A percentile compares a stretch with the other conserved stretches of the same genome.
phyloP scores from a whole-genome alignment of 1,284 basidiomycete genomes.

The Irpex rosettiformis region DNA sequence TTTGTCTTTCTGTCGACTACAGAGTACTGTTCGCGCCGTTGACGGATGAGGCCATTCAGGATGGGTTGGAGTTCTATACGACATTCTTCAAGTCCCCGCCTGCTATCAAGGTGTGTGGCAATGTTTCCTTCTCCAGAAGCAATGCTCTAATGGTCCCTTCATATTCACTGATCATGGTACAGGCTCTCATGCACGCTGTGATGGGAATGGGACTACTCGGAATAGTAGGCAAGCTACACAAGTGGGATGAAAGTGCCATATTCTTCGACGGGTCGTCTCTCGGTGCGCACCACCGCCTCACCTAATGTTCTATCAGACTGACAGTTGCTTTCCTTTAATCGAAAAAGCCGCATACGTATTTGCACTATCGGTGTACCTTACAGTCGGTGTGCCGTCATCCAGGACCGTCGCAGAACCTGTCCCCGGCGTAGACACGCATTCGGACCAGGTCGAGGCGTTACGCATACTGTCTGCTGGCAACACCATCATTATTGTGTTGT shows the following conservation, averaged over 20 bases:
- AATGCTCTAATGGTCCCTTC: neutral
- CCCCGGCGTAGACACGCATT: conserved; percentile 51
- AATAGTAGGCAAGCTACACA: conserved; percentile 73
- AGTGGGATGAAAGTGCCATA: conserved; percentile 87
- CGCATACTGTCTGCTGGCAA: conserved; percentile 81
- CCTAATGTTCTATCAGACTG: neutral
- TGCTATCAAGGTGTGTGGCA: conserved; percentile 72
- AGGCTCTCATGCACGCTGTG: conserved; percentile 84
- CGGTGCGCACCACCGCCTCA: conserved; percentile 44
- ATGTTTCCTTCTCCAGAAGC: neutral
- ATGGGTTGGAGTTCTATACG: conserved; percentile 84
- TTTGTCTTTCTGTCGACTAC: conserved; percentile 86
- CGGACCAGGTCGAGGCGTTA: conserved; percentile 74
- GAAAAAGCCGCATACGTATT: conserved; percentile 69
- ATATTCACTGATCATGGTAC: neutral
- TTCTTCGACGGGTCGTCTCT: conserved; percentile 88
- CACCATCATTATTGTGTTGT: conserved; percentile 69
- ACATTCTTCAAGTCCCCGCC: conserved; percentile 89
- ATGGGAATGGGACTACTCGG: conserved; percentile 73
- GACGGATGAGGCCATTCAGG: conserved; percentile 60
- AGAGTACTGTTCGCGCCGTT: conserved; percentile 68
- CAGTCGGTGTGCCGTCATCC: conserved; percentile 74
- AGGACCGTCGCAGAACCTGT: conserved; percentile 65
- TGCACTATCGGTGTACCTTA: conserved; percentile 72
- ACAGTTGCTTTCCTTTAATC: neutral